Evolutionary conservation across 2,329 filamentous ascomycete genomes (phyloP), one percentile per base, ranked within the genome.

Genomic region (Talaromyces albobiverticillius): DNA sequence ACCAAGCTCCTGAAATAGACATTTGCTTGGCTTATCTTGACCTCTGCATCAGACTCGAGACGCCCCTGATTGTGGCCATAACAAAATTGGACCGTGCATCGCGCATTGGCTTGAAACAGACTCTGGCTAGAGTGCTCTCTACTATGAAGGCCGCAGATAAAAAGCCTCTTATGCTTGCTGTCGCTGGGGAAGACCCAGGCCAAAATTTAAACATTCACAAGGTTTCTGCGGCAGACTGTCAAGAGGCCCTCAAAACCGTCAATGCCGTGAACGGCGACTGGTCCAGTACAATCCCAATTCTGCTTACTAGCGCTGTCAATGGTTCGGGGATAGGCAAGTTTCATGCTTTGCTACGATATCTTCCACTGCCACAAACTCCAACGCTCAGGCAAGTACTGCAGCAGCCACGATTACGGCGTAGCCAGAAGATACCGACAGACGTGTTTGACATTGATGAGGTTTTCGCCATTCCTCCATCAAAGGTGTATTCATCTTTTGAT

Each of bases 371-470:
- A 6, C 73, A 78, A 1, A 63, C 54, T 8, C 65, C 64, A 23
- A 52, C 61, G 2, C 60, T 64, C 25, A 63, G 63, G 51, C 58
- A 48, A n/a, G 53, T n/a, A n/a, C n/a, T 65, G 16, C 57, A 51
- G 3, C 23, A 64, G 32, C 48, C 60, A 3, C 62, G 57, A n/a
- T 46, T 51, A 11, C 42, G 53, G 14, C n/a, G 36, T 11, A 14
- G 53, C 2, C 51, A 61, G 0, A 79, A 84, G 55, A 79, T 82
- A 53, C 82, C 84, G 1, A 75, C 76, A 4, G 82, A 82, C 31
- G 74, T 96, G 2, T 97, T 97, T 64, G 89, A 96, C 65, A 82
- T 97, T 22, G 93, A 97, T 66, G 93, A 96, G 62, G 85, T 91
- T 1, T 97, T 95, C 69, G 88, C 82, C 55, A 81, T 92, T 13